Evolutionary conservation across 2,329 filamentous ascomycete species (phyloP), one percentile per base, ranked within the genome.

Genomic region (Botrytis porri): DNA sequence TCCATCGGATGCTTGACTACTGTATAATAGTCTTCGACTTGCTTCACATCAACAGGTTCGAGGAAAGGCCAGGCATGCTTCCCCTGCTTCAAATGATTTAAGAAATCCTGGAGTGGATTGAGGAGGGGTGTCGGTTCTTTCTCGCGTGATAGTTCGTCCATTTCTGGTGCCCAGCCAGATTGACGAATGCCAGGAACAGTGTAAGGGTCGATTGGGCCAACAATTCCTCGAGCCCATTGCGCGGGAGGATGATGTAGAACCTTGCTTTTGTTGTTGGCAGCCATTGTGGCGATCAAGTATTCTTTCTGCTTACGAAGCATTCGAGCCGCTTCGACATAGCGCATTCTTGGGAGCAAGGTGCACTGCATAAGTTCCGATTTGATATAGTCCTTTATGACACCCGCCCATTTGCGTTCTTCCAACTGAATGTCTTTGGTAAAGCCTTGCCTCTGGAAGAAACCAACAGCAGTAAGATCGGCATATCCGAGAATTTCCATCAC

Each of bases 231-330:
- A 20, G 35, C 22, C 64, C 64, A 57, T 48, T 67, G 64, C 25
- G 16, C 45, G 3, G 64, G 64, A 57, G 48, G 65, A n/a, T n/a
- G 25, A 32, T 57, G 48, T 25, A 41, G 18, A 41, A 57, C 37
- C 3, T 69, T 20, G 6, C 14, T 69, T 41, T 37, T 41, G 5
- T 22, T 32, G 0, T 32, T 4, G 12, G 48, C 35, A 18, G 37
- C 51, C n/a, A 57, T 32, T 14, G 12, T 69, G 6, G n/a, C 48
- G 18, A 69, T 3, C 6, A 57, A 9, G 18, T 7, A 12, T 22
- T 69, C 45, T 37, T 69, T 69, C 18, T 69, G 65, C 65, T 57
- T 39, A 32, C 65, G 48, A 57, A 69, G n/a, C 65, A 69, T 69
- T 4, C 37, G 48, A 57, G 65, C n/a, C 16, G 65, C 48, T 41